Base-by-base conservation (phyloP, 768 basidiomycete species). In the Mycena indigotica region DNA sequence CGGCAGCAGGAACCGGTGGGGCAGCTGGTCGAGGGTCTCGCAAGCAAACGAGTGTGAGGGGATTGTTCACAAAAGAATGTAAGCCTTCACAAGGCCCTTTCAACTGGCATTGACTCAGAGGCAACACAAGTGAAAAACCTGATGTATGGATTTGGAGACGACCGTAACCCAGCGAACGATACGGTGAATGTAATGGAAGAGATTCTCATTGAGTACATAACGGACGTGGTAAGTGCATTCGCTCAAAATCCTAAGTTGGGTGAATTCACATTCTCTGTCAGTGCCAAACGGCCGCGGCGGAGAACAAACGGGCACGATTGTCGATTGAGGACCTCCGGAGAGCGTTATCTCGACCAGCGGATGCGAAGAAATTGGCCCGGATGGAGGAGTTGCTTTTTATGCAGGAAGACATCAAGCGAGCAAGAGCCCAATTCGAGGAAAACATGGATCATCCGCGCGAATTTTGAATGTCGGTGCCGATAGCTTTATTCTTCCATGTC, bases 71-170 rank as follows among this genome's bases (percentile, higher is more conserved):
- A 1, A 92, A 91, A 83, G 91, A 93, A 74, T 72, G 91, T 91
- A 66, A 72, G 91, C 77, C 17, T 41, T 23, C 30, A 26, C 29
- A 13, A 15, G 16, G n/a, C n/a, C n/a, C n/a, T n/a, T n/a, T n/a
- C n/a, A n/a, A n/a, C n/a, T n/a, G n/a, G n/a, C n/a, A n/a, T n/a
- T n/a, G n/a, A n/a, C n/a, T n/a, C n/a, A n/a, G n/a, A n/a, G n/a
- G n/a, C n/a, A n/a, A n/a, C n/a, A n/a, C n/a, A 64, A 93, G 93
- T 95, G 57, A 85, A 87, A 64, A 90, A 81, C 59, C 75, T 95
- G 50, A 93, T 94, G 93, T 95, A 93, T 67, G 93, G 91, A 26
- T 97, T 96, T 72, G 94, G 94, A 12, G 94, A 97, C 69, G 93
- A 93, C 68, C 80, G 89, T 16, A 90, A 92, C 63, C 91, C 93